Evolutionary conservation across 305 asterid species (phyloP).

Genomic region (Salvia sclarea): DNA sequence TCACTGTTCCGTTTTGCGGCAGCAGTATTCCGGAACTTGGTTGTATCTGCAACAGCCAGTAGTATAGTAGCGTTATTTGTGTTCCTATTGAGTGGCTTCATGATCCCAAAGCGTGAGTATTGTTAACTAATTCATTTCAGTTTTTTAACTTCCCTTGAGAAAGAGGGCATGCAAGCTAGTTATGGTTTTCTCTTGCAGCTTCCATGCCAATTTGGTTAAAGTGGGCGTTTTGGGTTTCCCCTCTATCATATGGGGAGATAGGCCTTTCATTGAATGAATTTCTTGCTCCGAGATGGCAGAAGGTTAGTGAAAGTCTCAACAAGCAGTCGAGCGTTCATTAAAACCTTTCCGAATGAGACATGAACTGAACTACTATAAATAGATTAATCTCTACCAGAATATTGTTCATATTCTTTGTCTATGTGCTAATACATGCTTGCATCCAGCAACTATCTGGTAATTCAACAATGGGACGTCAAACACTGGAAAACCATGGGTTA

Average conservation of each 20-base stretch:
- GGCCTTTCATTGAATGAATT: conserved; percentile 76
- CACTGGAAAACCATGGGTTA: conserved; percentile 61
- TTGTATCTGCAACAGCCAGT: conserved; percentile 58
- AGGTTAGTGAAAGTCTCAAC: conserved; percentile 38
- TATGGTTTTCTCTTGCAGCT: conserved; percentile 46
- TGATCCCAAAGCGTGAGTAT: conserved; percentile 67
- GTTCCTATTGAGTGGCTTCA: conserved; percentile 65
- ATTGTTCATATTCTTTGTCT: too few species aligned
- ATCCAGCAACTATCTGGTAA: conserved; percentile 40
- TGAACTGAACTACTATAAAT: too few species aligned
- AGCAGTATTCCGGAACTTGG: conserved; percentile 51
- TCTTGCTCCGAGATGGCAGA: conserved; percentile 79
- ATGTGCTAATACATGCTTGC: too few species aligned
- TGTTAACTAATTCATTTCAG: not conserved
- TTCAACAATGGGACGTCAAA: conserved; percentile 54
- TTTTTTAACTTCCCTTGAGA: not conserved
- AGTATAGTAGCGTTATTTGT: conserved; percentile 48
- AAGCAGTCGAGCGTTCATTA: too few species aligned
- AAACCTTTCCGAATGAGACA: too few species aligned
- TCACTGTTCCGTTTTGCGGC: conserved; percentile 81
- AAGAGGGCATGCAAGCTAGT: not conserved
- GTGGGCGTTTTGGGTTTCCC: conserved; percentile 91
- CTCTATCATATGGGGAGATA: conserved; percentile 76
- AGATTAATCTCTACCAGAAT: not conserved
- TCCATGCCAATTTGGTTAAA: conserved; percentile 90